These are phyloP conservation scores for Candida sanyaensis DNA, from an alignment of 1,139 yeast species.

Conservation along the genomic window DNA sequence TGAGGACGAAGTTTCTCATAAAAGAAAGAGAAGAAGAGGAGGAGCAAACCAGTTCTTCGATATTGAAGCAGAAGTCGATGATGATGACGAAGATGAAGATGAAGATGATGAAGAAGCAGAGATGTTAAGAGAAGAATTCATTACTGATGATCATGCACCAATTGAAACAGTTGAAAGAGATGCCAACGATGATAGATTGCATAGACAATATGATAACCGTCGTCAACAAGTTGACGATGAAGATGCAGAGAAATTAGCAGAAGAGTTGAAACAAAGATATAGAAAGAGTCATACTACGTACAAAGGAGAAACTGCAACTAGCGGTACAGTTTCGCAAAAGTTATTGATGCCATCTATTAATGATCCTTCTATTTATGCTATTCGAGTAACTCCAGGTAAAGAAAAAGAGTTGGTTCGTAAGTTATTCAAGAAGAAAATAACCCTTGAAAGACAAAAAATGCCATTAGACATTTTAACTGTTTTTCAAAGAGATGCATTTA, in stretches of 20 bases:
- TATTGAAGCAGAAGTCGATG: conserved; percentile 99
- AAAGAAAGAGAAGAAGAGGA: conserved; percentile 63
- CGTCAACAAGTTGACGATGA: conserved; percentile 90
- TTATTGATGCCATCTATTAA: conserved; percentile 92
- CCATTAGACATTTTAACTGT: conserved; percentile 83
- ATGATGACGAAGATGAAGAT: conserved; percentile 90
- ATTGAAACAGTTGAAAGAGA: conserved; percentile 49
- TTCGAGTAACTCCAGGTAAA: conserved; percentile 89
- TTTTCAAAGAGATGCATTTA: conserved; percentile 90
- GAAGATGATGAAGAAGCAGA: conserved; percentile 94
- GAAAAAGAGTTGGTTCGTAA: conserved; percentile 90
- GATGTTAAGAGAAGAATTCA: conserved; percentile 77
- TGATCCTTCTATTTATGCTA: conserved; percentile 96
- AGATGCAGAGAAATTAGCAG: conserved; percentile 94
- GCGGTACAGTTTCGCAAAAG: conserved; percentile 85
- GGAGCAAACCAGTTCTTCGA: conserved; percentile 90
- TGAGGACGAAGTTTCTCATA: conserved; percentile 44
- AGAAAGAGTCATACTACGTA: conserved; percentile 85
- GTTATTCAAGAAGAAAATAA: conserved; percentile 75
- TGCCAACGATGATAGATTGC: conserved; percentile 66
- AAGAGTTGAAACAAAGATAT: conserved; percentile 87
- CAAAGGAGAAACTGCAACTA: conserved; percentile 79
- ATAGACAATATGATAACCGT: conserved; percentile 88
- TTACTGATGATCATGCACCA: conserved; percentile 66
- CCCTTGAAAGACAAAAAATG: conserved; percentile 59